Conservation (phyloP, 2,329 filamentous ascomycete species). For the Cladophialophora chaetospira region DNA sequence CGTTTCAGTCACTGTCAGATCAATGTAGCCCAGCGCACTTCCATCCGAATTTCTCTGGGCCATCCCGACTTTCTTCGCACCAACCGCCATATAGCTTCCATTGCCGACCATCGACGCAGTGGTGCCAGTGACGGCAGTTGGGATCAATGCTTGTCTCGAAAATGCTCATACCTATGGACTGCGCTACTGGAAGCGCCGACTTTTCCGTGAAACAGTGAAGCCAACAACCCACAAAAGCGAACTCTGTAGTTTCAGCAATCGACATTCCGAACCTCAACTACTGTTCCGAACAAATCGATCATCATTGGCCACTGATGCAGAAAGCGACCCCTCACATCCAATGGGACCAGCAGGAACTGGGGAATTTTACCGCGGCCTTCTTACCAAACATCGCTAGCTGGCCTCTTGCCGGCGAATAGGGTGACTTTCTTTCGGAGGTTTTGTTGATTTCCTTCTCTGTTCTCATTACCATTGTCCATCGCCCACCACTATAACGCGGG, state of each 20-base stretch:
- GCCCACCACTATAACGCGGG: neutral
- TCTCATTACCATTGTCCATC: neutral
- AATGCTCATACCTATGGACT: neutral
- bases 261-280: too few relatives aligned
- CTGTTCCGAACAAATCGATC: too few relatives aligned
- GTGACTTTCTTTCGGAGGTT: neutral
- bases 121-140: neutral
- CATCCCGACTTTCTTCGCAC: neutral
- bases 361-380: too few relatives aligned
- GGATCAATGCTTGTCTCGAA: neutral
- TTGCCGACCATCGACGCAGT: neutral
- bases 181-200: neutral
- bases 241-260: too few relatives aligned
- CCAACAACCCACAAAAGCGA: neutral
- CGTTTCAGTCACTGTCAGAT: neutral
- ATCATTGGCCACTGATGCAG: too few relatives aligned
- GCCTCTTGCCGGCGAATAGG: neutral
- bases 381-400: neutral
- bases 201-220: neutral
- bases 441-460: too few relatives aligned
- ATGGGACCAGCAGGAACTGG: too few relatives aligned
- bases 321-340: too few relatives aligned
- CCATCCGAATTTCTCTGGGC: neutral
- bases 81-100: neutral
- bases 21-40: neutral